Evolutionary conservation across 2,329 filamentous ascomycete genomes (phyloP), one percentile per base, ranked within the genome.

Genomic region (Xylariaceae sp.): DNA sequence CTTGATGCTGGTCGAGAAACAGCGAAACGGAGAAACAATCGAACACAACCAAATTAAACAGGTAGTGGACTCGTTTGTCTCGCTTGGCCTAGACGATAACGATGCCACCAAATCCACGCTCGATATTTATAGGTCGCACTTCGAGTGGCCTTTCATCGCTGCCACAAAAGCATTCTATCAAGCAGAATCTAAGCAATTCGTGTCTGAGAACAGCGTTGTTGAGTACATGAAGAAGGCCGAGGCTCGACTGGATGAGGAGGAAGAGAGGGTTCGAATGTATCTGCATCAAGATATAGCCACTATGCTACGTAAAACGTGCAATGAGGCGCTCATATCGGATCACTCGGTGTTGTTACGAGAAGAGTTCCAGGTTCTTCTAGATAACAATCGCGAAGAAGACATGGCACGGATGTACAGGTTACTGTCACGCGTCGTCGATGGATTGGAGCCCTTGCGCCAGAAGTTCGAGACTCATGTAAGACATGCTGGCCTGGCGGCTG

Each of bases 221-320:
- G 94, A 99, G 69, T 99, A 97, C 74, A 97, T 99, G 94, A 97
- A 97, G 79, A 99, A 99, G 80, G 95, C 94, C 0, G 92, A 97
- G 73, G 74, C 84, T 42, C 86, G 94, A 34, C 74, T 99, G 57
- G 84, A 89, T 6, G 94, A 99, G 72, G 94, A 99, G 72, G 94
- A 95, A 74, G 89, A 92, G 68, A 89, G 94, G 30, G 94, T 99
- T 7, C 85, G 85, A 61, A 84, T 97, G 68, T 99, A 95, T 68
- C 79, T 99, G 45, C 90, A 97, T 66, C 83, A 85, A 37, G 94
- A 99, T 71, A 96, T 97, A 55, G 88, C 89, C 63, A 75, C 85
- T 6, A 86, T 85, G 12, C 76, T 99, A 52, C 95, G 91, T 75
- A 90, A 89, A 66, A 85, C 85, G 2, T 99, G 92, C 71, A 89